Percentiles rank a stretch among this genome's conserved stretches.
Conservation (phyloP, 805 yeast genomes). For the Jamesozyma spencerorum region DNA sequence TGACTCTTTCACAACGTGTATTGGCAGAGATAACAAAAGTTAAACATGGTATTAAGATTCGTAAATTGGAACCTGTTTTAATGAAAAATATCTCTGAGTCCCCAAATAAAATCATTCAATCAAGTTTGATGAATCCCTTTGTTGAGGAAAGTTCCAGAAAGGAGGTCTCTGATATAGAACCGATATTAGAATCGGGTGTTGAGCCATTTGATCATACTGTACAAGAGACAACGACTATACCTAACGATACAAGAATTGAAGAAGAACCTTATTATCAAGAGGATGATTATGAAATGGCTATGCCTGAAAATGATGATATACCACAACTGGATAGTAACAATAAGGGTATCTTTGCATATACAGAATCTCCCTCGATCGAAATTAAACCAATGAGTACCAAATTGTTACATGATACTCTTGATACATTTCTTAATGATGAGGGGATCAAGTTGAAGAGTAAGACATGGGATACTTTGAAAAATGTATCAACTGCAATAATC, state of each 20-base stretch:
- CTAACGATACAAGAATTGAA: no score
- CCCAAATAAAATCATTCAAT: not conserved
- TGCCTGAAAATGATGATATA: not conserved
- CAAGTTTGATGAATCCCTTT: not conserved
- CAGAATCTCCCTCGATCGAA: no score
- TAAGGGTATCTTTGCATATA: no score
- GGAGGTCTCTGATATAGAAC: no score
- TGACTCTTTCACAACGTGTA: slow-evolving; percentile 8
- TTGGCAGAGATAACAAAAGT: slow-evolving; percentile 9
- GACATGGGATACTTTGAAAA: slow-evolving; percentile 14
- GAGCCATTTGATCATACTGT: no score
- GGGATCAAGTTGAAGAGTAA: slow-evolving; percentile 6
- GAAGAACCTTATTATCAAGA: not conserved
- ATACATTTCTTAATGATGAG: slow-evolving; percentile 3
- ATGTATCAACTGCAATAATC: slow-evolving; percentile 7
- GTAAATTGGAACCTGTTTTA: slow-evolving; percentile 13
- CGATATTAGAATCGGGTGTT: no score
- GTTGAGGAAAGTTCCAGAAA: no score
- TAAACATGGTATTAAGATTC: slow-evolving; percentile 9
- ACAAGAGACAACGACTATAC: no score
- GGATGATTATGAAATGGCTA: not conserved
- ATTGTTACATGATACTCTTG: not conserved
- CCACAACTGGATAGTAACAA: no score
- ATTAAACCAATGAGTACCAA: slow-evolving; percentile 2
- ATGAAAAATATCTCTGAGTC: slow-evolving; percentile 5